These are phyloP conservation scores for Bonia amplexicaulis DNA, from an alignment of 176 grass and related monocot genomes.

Conservation along the genomic window DNA sequence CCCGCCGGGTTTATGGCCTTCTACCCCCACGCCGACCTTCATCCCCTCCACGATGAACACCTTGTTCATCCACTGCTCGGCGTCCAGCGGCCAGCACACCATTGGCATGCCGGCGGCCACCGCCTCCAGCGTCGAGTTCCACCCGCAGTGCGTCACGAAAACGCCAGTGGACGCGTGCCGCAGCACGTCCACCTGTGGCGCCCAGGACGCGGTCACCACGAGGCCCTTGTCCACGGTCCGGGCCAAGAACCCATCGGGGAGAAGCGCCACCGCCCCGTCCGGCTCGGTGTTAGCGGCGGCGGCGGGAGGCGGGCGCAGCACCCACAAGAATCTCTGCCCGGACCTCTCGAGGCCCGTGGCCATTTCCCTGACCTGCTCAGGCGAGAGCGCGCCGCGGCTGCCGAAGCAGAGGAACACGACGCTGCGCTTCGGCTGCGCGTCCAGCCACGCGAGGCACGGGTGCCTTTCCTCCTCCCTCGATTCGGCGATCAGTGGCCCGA, in stretches of 20 bases:
- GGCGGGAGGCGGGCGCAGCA: background rate
- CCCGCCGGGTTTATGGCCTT: background rate
- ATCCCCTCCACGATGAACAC: conserved; percentile 11
- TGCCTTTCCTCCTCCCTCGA: conserved; percentile 2
- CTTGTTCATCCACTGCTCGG: conserved; percentile 26
- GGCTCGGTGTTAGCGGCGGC: background rate
- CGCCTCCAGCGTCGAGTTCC: conserved; percentile 57
- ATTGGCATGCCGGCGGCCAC: conserved; percentile 2
- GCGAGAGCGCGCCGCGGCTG: conserved; percentile 18
- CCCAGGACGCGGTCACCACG: conserved; percentile 30
- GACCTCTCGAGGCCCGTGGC: conserved; percentile 20
- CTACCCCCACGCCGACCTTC: background rate
- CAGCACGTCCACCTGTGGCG: conserved; percentile 27
- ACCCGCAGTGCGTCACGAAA: conserved; percentile 69
- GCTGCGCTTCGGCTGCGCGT: conserved; percentile 49
- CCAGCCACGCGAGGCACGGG: conserved; percentile 57
- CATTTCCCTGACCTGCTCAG: conserved; percentile 31
- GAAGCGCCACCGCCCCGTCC: background rate
- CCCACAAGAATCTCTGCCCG: conserved; percentile 35
- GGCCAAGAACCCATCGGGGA: conserved; percentile 26
- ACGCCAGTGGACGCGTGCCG: background rate
- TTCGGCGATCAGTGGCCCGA: conserved; percentile 30
- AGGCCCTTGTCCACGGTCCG: background rate
- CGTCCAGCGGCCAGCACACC: conserved; percentile 23
- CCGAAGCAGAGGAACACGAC: conserved; percentile 73